Percentiles rank a stretch among this genome's conserved stretches.
Conservation (phyloP, 2,329 filamentous ascomycete genomes). For the Calonectria hawksworthii region DNA sequence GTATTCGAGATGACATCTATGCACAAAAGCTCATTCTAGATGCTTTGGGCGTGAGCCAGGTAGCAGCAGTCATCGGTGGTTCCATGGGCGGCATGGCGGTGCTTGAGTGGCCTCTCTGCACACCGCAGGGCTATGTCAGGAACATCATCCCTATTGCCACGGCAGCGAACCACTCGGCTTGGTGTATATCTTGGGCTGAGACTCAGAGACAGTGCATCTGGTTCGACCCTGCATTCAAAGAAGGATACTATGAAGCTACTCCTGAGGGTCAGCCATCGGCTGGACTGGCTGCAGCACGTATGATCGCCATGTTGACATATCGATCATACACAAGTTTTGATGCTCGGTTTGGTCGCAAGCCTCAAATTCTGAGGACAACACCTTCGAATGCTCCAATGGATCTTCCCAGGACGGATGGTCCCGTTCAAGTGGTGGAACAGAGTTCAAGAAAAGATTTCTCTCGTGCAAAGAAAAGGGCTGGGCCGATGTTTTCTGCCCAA, state of each 20-base stretch:
- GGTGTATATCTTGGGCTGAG: slow-evolving; percentile 24
- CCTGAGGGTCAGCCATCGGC: neutral
- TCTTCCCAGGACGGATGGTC: neutral
- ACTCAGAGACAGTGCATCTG: slow-evolving; percentile 18
- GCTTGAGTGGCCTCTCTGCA: slow-evolving; percentile 15
- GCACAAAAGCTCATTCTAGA: slow-evolving; percentile 3
- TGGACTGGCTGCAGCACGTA: slow-evolving; percentile 12
- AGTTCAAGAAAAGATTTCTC: neutral
- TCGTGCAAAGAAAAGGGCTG: neutral
- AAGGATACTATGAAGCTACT: slow-evolving; percentile 18
- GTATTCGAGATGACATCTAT: slow-evolving; percentile 16
- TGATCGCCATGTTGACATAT: slow-evolving; percentile 21
- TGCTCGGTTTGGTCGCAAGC: slow-evolving; percentile 14
- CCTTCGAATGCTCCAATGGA: neutral
- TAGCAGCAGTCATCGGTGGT: slow-evolving; percentile 18
- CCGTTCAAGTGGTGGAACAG: neutral
- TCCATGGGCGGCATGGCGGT: slow-evolving; percentile 24
- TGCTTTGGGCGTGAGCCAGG: neutral
- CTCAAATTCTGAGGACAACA: neutral
- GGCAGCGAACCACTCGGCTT: slow-evolving; percentile 9
- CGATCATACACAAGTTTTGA: slow-evolving; percentile 18
- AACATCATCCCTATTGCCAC: slow-evolving; percentile 23
- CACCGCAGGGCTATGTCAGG: neutral
- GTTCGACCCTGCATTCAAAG: slow-evolving; percentile 2
- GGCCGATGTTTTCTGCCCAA: slow-evolving; percentile 12